phyloP scores from a whole-genome alignment of 1,284 basidiomycete species.

The Apiotrichum porosum region DNA sequence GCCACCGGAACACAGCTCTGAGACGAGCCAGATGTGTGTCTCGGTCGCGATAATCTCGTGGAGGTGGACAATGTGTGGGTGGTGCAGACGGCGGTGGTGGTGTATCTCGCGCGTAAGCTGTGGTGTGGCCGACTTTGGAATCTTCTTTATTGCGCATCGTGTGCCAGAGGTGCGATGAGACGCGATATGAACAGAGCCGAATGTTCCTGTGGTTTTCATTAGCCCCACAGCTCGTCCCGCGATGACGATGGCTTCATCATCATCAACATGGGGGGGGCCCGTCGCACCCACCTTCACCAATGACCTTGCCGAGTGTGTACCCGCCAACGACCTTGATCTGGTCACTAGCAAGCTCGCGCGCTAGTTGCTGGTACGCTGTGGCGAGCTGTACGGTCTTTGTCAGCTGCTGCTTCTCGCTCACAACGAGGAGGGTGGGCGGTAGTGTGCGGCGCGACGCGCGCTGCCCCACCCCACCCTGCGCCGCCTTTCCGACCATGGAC shows the following conservation, averaged over 20 bases:
- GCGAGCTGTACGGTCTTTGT: slow-evolving; percentile 58
- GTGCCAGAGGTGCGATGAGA: slow-evolving; percentile 84
- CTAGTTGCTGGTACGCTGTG: slow-evolving; percentile 93
- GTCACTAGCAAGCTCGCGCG: slow-evolving; percentile 83
- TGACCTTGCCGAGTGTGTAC: slow-evolving; percentile 89
- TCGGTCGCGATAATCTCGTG: slow-evolving; percentile 98
- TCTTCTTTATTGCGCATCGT: slow-evolving; percentile 94
- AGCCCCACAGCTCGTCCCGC: neutral
- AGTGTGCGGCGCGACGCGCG: no score
- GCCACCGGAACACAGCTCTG: slow-evolving; percentile 92
- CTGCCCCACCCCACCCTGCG: no score
- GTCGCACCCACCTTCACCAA: slow-evolving; percentile 79
- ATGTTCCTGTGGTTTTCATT: slow-evolving; percentile 59
- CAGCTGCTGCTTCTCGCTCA: neutral
- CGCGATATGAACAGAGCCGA: slow-evolving; percentile 87
- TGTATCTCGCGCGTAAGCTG: slow-evolving; percentile 94
- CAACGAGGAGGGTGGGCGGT: no score
- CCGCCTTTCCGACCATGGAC: neutral
- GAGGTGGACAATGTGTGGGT: slow-evolving; percentile 89
- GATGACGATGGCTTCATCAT: neutral
- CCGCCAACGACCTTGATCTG: slow-evolving; percentile 89
- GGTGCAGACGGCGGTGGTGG: slow-evolving; percentile 93
- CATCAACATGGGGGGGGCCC: neutral
- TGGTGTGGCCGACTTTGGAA: slow-evolving; percentile 85
- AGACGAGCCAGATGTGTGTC: slow-evolving; percentile 90